Percentiles rank a stretch among this genome's conserved stretches.
Evolutionary conservation across 495 filamentous ascomycete species (phyloP).

Genomic region (Neurospora intermedia): DNA sequence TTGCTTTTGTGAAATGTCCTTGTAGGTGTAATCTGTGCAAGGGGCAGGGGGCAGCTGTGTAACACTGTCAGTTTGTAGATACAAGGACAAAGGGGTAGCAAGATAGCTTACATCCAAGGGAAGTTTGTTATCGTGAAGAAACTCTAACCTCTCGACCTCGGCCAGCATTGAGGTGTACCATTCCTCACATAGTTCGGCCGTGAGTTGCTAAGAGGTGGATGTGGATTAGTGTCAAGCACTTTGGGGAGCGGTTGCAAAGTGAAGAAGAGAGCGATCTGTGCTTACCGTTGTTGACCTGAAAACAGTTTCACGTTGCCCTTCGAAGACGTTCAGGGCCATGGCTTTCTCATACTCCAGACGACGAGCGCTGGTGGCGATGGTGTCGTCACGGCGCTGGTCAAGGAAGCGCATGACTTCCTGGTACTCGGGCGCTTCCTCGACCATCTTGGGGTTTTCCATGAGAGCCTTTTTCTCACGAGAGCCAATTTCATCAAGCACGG

Average conservation of each 20-base stretch:
- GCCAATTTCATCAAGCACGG: slow-evolving; percentile 32
- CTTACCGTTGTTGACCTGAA: slow-evolving; percentile 12
- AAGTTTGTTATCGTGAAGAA: slow-evolving; percentile 25
- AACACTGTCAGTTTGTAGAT: slow-evolving; percentile 4
- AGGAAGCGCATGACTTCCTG: slow-evolving; percentile 18
- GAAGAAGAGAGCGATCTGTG: background rate
- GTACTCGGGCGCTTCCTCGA: slow-evolving; percentile 26
- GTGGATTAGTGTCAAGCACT: background rate
- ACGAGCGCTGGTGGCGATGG: slow-evolving; percentile 9
- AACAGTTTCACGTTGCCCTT: slow-evolving; percentile 6
- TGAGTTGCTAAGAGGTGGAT: background rate
- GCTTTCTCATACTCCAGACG: slow-evolving; percentile 11
- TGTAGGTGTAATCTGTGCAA: slow-evolving; percentile 22
- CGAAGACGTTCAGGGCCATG: slow-evolving; percentile 10
- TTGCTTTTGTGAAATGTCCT: slow-evolving; percentile 21
- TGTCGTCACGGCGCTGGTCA: slow-evolving; percentile 16
- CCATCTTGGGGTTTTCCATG: slow-evolving; percentile 16
- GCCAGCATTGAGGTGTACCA: slow-evolving; percentile 25
- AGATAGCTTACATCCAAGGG: slow-evolving; percentile 29
- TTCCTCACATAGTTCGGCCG: slow-evolving; percentile 22
- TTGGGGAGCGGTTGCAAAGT: background rate
- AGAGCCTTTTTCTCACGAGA: slow-evolving; percentile 28
- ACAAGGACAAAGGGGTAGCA: background rate
- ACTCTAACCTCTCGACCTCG: slow-evolving; percentile 22
- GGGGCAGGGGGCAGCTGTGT: slow-evolving; percentile 21